Base-by-base conservation (phyloP, 768 basidiomycete genomes). In the Lanmaoa pseudosensibilis region DNA sequence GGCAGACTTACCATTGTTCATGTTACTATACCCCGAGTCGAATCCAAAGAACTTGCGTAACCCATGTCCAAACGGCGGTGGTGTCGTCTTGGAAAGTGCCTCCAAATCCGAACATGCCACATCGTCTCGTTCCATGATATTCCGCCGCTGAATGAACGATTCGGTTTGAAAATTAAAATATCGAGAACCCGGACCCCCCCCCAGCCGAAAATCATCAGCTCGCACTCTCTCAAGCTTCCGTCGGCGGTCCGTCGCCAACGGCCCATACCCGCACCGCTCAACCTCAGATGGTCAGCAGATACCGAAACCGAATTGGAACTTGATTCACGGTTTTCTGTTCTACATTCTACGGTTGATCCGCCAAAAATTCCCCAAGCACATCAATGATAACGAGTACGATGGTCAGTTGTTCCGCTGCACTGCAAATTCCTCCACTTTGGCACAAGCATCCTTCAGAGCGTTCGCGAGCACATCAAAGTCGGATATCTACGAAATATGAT, bases 51-150 rank as follows among this genome's bases (percentile, higher is more conserved):
- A 33, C 41, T 61, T 50, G 59, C 76, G 78, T 63, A 85, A 67
- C 5, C 66, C 70, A 63, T 82, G 82, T 2, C 85, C 86, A 51
- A 87, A 85, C 0, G 67, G 55, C 10, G 80, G 77, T 0, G 73
- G 68, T 5, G 34, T 33, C 9, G 37, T 40, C 44, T 56, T 47
- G 30, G 21, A 47, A 13, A 32, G 21, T 47, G 46, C 32, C 2
- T 33, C 46, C 46, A 47, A 21, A 21, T 47, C n/a, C 19, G 32
- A 46, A 15, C 15, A 21, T 5, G 32, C 32, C 11, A 27, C 18
- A 15, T 19, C 37, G 8, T 19, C 25, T 38, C 7, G 25, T 19
- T 18, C n/a, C 48, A 37, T 49, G 19, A 8, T 11, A 16, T 16
- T 16, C 32, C 3, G 4, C 32, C 3, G 4, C 8, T 34, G 48